A percentile compares a stretch with the other conserved stretches of the same genome.
phyloP scores from a whole-genome alignment of 2,329 filamentous ascomycete genomes.

The Mollisiaceae sp. region DNA sequence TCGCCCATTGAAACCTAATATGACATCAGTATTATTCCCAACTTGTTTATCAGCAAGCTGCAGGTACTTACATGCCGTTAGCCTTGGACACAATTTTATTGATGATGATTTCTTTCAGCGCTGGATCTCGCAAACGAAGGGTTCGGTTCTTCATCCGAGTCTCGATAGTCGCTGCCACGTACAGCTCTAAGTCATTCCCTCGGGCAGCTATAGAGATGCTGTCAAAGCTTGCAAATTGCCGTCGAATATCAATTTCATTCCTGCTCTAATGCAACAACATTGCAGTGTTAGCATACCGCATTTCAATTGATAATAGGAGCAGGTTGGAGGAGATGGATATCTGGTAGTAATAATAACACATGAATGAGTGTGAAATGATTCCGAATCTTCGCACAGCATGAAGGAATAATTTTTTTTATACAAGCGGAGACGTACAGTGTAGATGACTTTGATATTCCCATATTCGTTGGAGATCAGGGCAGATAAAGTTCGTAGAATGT shows the following conservation, averaged over 20 bases:
- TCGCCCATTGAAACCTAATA: conserved; percentile 29
- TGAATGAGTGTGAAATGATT: too few species aligned
- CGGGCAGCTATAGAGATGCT: conserved; percentile 27
- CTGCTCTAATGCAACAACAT: neutral
- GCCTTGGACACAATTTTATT: conserved; percentile 23
- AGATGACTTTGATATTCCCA: conserved; percentile 25
- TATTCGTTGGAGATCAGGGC: conserved; percentile 11
- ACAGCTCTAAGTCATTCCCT: conserved; percentile 27
- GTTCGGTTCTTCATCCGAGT: conserved; percentile 16
- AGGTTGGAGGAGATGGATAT: too few species aligned
- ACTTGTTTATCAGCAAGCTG: too few species aligned
- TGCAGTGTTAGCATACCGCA: too few species aligned
- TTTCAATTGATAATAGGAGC: too few species aligned
- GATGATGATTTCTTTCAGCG: conserved; percentile 26
- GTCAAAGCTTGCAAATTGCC: conserved; percentile 11
- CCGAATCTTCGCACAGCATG: too few species aligned
- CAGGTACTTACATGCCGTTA: conserved; percentile 28
- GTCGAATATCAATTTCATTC: conserved; percentile 25
- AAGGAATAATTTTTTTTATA: too few species aligned
- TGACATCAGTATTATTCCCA: neutral
- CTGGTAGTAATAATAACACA: too few species aligned
- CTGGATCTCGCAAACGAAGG: conserved; percentile 19
- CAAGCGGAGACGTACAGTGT: conserved; percentile 8
- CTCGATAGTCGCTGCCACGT: conserved; percentile 29
- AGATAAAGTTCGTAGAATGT: conserved; percentile 15